Evolutionary conservation across 2,329 filamentous ascomycete species (phyloP).

Genomic region (Nothopassalora personata): DNA sequence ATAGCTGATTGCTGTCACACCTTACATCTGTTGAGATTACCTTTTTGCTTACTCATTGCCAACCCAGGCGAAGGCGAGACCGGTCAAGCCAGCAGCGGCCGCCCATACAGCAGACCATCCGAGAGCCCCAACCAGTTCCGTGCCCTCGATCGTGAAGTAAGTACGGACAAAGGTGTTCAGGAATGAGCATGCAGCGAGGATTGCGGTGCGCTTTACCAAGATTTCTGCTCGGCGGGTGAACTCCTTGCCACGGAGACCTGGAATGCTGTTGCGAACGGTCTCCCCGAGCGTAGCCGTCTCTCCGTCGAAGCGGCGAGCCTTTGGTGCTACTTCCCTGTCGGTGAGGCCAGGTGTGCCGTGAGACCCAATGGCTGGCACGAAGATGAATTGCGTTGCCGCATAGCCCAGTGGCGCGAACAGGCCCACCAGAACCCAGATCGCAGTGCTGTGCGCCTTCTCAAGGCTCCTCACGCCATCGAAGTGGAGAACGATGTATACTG

Average conservation of each 20-base stretch:
- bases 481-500: constrained; percentile 64
- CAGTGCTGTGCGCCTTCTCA: constrained; percentile 60
- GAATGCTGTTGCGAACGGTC: constrained; percentile 64
- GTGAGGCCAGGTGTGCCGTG: constrained; percentile 24
- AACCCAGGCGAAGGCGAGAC: constrained; percentile 51
- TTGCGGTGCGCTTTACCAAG: constrained; percentile 50
- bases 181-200: constrained; percentile 43
- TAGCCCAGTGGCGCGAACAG: constrained; percentile 64
- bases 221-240: constrained; percentile 61
- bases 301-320: constrained; percentile 58
- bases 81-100: constrained; percentile 56
- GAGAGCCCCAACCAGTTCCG: constrained; percentile 63
- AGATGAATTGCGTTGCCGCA: constrained; percentile 71
- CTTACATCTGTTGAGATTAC: neutral
- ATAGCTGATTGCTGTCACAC: constrained; percentile 2
- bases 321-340: constrained; percentile 15
- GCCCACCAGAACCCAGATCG: constrained; percentile 43
- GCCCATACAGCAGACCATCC: constrained; percentile 73
- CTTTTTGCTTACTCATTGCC: constrained; percentile 32
- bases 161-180: constrained; percentile 60
- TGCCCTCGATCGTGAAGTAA: constrained; percentile 61
- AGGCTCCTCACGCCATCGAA: constrained; percentile 69
- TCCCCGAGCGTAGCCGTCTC: constrained; percentile 60
- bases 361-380: constrained; percentile 58
- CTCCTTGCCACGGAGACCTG: constrained; percentile 52